Evolutionary conservation across 2,329 filamentous ascomycete genomes (phyloP).

Genomic region (Cladosporium sphaerospermum): DNA sequence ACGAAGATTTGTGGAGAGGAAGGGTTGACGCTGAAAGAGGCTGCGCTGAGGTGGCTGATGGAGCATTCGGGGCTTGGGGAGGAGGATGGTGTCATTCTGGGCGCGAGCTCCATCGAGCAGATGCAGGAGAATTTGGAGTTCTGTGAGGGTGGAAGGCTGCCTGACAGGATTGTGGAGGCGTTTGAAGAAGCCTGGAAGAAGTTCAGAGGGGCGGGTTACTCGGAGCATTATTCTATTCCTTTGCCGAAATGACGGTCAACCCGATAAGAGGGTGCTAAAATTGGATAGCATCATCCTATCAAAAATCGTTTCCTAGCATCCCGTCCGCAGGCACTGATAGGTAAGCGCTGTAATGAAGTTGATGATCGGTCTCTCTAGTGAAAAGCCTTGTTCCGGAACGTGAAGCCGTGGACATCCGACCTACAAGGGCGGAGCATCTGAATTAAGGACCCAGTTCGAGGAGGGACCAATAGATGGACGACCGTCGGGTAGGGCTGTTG

Average conservation of each 20-base stretch:
- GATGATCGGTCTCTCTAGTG: too few species aligned
- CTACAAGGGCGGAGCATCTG: too few species aligned
- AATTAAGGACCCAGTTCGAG: too few species aligned
- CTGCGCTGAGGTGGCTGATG: constrained; percentile 41
- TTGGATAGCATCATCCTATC: too few species aligned
- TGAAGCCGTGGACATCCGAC: too few species aligned
- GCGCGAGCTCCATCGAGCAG: constrained; percentile 29
- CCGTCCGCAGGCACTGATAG: too few species aligned
- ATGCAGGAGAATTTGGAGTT: constrained; percentile 27
- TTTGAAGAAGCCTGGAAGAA: constrained; percentile 18
- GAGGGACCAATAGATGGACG: too few species aligned
- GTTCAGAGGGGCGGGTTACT: constrained; percentile 2
- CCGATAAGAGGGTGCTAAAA: too few species aligned
- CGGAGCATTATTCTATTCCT: constrained; percentile 6
- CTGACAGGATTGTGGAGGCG: constrained; percentile 17
- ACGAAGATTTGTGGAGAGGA: constrained; percentile 31
- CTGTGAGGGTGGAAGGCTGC: constrained; percentile 23
- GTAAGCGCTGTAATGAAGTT: too few species aligned
- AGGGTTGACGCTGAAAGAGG: constrained; percentile 36
- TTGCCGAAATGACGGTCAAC: background rate
- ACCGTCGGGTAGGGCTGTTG: too few species aligned
- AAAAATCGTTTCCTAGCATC: too few species aligned
- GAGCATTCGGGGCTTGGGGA: constrained; percentile 38
- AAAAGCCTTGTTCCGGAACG: too few species aligned
- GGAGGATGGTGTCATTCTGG: constrained; percentile 36